Percentiles rank a stretch among this genome's conserved stretches.
Conservation (phyloP, 768 basidiomycete species). For the Tricholomella constricta region DNA sequence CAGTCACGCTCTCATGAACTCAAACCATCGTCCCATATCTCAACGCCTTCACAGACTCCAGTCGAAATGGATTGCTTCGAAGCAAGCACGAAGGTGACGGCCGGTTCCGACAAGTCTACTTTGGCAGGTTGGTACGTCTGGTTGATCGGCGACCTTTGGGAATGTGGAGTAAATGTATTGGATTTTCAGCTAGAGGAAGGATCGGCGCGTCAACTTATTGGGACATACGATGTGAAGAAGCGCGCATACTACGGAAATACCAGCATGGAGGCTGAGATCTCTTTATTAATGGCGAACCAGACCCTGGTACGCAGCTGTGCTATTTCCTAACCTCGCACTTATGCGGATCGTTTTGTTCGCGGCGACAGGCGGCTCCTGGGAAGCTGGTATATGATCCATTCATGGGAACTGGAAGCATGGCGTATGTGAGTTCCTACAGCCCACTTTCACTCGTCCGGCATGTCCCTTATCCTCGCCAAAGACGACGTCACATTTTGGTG, state of each 20-base stretch:
- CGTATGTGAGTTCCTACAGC: slow-evolving; percentile 56
- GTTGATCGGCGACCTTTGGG: not conserved
- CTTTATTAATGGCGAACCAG: slow-evolving; percentile 95
- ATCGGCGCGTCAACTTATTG: slow-evolving; percentile 66
- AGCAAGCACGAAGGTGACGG: slow-evolving; percentile 62
- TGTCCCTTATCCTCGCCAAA: slow-evolving; percentile 27
- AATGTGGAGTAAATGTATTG: not conserved
- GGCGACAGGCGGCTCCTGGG: slow-evolving; percentile 76
- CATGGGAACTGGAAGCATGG: slow-evolving; percentile 90
- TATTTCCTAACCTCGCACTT: not conserved
- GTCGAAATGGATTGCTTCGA: slow-evolving; percentile 46
- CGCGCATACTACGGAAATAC: slow-evolving; percentile 93
- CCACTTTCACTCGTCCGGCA: not conserved
- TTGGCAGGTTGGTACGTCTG: slow-evolving; percentile 81
- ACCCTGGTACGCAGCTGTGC: slow-evolving; percentile 57
- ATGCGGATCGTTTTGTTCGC: not conserved
- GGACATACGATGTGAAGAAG: slow-evolving; percentile 85
- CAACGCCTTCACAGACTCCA: slow-evolving; percentile 41
- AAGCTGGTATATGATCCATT: slow-evolving; percentile 96
- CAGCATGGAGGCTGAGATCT: slow-evolving; percentile 96
- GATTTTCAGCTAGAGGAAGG: slow-evolving; percentile 54
- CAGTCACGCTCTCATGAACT: slow-evolving; percentile 3
- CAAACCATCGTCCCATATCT: not conserved
- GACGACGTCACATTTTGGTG: slow-evolving; percentile 89
- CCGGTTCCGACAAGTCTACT: slow-evolving; percentile 71